Percentiles rank a stretch among this genome's conserved stretches.
Evolutionary conservation across 306 rosid genomes (phyloP).

Genomic region (Dryas alaskensis): DNA sequence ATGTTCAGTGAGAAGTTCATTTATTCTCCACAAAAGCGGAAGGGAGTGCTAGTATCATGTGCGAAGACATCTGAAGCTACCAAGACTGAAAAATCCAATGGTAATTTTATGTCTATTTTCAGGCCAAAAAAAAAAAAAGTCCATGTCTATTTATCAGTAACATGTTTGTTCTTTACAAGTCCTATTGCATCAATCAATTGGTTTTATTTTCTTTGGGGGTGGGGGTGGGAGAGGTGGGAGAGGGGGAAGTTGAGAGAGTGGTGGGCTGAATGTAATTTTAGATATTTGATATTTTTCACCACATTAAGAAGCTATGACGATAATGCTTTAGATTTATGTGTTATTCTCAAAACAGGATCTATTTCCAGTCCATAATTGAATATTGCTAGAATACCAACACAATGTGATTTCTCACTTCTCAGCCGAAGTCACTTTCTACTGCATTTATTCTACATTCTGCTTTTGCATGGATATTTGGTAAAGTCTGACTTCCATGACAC

Average conservation of each 20-base stretch:
- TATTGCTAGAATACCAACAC: background rate
- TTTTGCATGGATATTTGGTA: background rate
- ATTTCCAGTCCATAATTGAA: background rate
- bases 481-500: background rate
- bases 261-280: background rate
- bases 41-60: conserved; percentile 46
- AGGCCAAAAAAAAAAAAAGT: background rate
- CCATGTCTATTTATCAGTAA: background rate
- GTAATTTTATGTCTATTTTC: conserved; percentile 37
- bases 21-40: conserved; percentile 40
- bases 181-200: background rate
- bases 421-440: background rate
- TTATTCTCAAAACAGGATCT: background rate
- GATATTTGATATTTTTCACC: background rate
- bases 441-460: background rate
- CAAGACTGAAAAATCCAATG: conserved; percentile 49
- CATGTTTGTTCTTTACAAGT: background rate
- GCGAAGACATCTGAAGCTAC: conserved; percentile 59
- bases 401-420: background rate
- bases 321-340: background rate
- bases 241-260: background rate
- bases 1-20: conserved; percentile 42
- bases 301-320: background rate
- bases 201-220: background rate
- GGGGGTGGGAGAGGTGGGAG: background rate